phyloP scores from a whole-genome alignment of 495 filamentous ascomycete species.

The Aspergillus sclerotiicarbonarius region DNA sequence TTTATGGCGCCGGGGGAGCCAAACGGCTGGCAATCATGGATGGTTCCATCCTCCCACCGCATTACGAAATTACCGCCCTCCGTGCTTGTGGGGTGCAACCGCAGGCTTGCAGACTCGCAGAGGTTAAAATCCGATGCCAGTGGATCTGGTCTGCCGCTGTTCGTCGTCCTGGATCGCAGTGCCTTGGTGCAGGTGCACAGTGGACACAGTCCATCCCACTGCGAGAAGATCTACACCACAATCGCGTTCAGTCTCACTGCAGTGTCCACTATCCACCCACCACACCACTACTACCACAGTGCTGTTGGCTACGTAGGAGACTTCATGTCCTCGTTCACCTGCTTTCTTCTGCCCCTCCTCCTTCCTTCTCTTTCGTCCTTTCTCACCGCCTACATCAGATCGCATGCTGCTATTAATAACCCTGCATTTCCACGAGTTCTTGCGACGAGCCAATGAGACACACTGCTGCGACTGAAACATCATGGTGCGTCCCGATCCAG shows the following conservation, averaged over 20 bases:
- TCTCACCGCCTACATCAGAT: background rate
- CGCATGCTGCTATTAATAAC: background rate
- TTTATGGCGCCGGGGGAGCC: slow-evolving; percentile 12
- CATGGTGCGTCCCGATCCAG: background rate
- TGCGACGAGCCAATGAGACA: background rate
- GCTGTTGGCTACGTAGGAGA: background rate
- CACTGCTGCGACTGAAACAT: background rate
- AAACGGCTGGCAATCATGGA: slow-evolving; percentile 8
- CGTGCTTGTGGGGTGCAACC: background rate
- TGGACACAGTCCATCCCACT: background rate
- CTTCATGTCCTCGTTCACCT: background rate
- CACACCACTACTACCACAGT: background rate
- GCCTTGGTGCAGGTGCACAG: background rate
- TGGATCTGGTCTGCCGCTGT: background rate
- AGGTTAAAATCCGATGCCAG: background rate
- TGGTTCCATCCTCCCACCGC: slow-evolving; percentile 9
- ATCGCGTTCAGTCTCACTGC: too few relatives aligned
- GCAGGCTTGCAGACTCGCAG: background rate
- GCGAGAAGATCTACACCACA: background rate
- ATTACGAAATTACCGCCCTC: slow-evolving; percentile 3
- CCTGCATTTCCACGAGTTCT: background rate
- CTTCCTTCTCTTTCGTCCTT: background rate
- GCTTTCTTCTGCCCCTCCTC: background rate
- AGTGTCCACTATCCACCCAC: background rate
- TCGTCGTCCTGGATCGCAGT: background rate